Evolutionary conservation across 768 basidiomycete genomes (phyloP), one percentile per base, ranked within the genome.

Genomic region (Tylopilus cervinicoccineus): DNA sequence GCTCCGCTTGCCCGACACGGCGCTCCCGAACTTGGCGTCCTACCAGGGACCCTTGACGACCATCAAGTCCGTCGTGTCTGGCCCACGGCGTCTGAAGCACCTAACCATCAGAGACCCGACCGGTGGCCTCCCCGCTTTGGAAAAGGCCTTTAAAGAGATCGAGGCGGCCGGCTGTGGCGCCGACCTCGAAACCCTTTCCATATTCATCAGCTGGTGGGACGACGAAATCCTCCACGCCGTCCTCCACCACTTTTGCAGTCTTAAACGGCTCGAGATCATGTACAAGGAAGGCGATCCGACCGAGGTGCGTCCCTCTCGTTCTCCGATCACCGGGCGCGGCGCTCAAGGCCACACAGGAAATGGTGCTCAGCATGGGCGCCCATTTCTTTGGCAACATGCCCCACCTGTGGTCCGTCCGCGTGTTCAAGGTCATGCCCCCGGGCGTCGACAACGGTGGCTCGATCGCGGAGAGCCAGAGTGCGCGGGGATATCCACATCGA

Each of bases 181-280:
- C 2, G 45, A 49, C 2, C 57, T 73, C 14, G 68, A 68, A n/a
- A 50, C 52, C 0, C 54, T 69, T 13, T 59, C 72, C 24, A 56
- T 70, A 10, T 69, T 73, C 37, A 50, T 69, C n/a, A 62, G 68
- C 31, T 60, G 61, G 44, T 78, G 76, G 76, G 75, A 77, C 48
- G 64, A 72, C 34, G 76, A 77, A 52, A 66, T 77, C 8, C 54
- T 77, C 17, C 67, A 73, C 32, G 74, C 73, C 6, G 54, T 75
- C 20, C 63, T 64, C n/a, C 58, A 63, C 38, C 65, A 73, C 32
- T 74, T 76, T 47, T 51, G 47, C 9, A 48, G 56, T 10, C 53
- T 78, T 6, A 60, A 62, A n/a, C 65, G 66, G 33, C 61, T 78
- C 17, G 68, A 69, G 51, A 63, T 78, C 52, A 64, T 63, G 49